Evolutionary conservation across 495 filamentous ascomycete species (phyloP).

Genomic region (Cairneyella variabilis): DNA sequence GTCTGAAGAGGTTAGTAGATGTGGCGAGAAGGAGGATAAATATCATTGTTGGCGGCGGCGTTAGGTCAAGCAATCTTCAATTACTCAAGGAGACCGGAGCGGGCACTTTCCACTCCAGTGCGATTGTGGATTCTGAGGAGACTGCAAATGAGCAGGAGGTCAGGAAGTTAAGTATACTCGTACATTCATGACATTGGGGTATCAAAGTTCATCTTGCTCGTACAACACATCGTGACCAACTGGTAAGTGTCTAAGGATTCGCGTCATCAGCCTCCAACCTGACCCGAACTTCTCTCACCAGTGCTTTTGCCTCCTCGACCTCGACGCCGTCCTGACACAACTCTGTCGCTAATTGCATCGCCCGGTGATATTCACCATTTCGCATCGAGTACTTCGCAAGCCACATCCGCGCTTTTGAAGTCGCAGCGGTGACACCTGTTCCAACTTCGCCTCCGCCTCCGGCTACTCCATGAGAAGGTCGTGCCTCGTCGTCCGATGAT

Average conservation of each 20-base stretch:
- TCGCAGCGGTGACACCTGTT: conserved; percentile 80
- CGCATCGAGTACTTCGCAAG: conserved; percentile 78
- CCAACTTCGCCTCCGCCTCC: conserved; percentile 34
- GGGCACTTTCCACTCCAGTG: conserved; percentile 38
- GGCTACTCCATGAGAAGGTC: conserved; percentile 18
- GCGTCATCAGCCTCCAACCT: conserved; percentile 55
- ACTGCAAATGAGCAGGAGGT: conserved; percentile 12
- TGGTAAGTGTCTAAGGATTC: no score
- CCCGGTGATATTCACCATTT: conserved; percentile 65
- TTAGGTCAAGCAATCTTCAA: conserved; percentile 35
- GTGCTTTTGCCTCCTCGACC: conserved; percentile 95
- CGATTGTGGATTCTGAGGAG: conserved; percentile 22
- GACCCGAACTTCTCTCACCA: conserved; percentile 84
- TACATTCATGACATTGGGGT: background rate
- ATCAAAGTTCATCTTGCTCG: background rate
- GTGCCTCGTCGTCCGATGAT: conserved; percentile 27
- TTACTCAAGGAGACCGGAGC: conserved; percentile 28
- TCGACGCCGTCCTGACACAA: conserved; percentile 95
- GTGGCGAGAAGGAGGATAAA: conserved; percentile 16
- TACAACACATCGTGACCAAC: background rate
- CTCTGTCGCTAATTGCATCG: conserved; percentile 80
- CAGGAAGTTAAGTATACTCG: background rate
- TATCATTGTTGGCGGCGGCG: conserved; percentile 24
- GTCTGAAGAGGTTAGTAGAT: conserved; percentile 16
- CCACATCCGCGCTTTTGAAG: conserved; percentile 92